Percentiles rank a stretch among this genome's conserved stretches.
Conservation (phyloP, 1,284 basidiomycete species). For the Apiotrichum gracile region DNA sequence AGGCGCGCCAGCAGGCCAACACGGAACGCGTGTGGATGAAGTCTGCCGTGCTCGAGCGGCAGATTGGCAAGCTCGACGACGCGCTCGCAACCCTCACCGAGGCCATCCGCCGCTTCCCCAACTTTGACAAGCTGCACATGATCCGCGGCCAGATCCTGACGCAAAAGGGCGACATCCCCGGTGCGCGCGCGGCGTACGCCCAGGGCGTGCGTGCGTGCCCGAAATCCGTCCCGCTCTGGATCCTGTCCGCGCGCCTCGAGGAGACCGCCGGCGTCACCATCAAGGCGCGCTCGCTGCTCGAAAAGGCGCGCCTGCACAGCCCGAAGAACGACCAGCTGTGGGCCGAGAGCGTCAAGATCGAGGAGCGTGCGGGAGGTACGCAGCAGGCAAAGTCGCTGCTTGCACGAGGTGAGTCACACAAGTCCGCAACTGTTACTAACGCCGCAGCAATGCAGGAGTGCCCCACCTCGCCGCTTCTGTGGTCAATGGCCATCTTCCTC, state of each 20-base stretch:
- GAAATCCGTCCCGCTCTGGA: constrained; percentile 77
- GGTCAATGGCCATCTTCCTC: constrained; percentile 85
- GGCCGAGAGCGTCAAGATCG: constrained; percentile 84
- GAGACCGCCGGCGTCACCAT: constrained; percentile 82
- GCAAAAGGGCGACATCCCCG: constrained; percentile 55
- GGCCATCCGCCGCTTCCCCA: constrained; percentile 74
- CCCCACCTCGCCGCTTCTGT: constrained; percentile 77
- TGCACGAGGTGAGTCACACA: constrained; percentile 56
- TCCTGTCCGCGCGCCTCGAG: constrained; percentile 78
- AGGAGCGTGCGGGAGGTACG: constrained; percentile 72
- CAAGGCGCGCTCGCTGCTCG: constrained; percentile 84
- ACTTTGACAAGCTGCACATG: constrained; percentile 89
- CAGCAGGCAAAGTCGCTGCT: constrained; percentile 80
- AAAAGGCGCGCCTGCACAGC: constrained; percentile 81
- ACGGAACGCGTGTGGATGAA: constrained; percentile 98
- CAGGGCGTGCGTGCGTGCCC: constrained; percentile 77
- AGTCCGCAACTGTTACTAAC: constrained; percentile 3
- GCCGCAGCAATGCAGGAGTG: constrained; percentile 75
- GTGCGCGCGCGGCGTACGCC: constrained; percentile 70
- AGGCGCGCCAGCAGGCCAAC: constrained; percentile 82
- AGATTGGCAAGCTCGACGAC: constrained; percentile 67
- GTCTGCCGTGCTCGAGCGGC: constrained; percentile 86
- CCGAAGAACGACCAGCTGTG: constrained; percentile 77
- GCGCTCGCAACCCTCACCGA: constrained; percentile 70
- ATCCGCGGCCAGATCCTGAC: constrained; percentile 84